Conservation (phyloP, 805 yeast species). For the Kodamaea jinghongensis region DNA sequence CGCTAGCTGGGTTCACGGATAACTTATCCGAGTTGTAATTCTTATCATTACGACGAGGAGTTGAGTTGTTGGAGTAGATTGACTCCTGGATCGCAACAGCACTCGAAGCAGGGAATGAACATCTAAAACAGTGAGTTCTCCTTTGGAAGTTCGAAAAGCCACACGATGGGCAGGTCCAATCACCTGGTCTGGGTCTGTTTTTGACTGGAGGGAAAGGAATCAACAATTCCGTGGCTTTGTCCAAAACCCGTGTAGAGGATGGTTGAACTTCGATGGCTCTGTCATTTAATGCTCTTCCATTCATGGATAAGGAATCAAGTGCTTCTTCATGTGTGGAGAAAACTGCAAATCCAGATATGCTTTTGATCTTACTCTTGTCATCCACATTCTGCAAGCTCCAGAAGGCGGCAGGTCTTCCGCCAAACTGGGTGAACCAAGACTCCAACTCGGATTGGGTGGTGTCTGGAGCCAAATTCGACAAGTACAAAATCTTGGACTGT, state of each 20-base stretch:
- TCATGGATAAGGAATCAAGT: slow-evolving; percentile 68
- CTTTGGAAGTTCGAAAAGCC: slow-evolving; percentile 94
- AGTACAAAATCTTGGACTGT: slow-evolving; percentile 71
- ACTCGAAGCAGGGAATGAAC: slow-evolving; percentile 81
- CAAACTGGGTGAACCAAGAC: slow-evolving; percentile 86
- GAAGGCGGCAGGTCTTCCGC: slow-evolving; percentile 82
- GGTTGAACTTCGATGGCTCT: slow-evolving; percentile 83
- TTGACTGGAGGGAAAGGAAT: slow-evolving; percentile 82
- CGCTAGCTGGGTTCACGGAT: slow-evolving; percentile 13
- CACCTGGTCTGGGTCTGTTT: slow-evolving; percentile 93
- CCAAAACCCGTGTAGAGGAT: slow-evolving; percentile 73
- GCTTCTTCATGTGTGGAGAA: slow-evolving; percentile 87
- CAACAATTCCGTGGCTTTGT: slow-evolving; percentile 76
- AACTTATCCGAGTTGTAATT: slow-evolving; percentile 13
- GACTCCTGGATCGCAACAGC: slow-evolving; percentile 69
- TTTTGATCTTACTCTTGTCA: slow-evolving; percentile 35
- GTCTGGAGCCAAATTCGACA: slow-evolving; percentile 79
- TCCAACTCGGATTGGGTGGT: slow-evolving; percentile 90
- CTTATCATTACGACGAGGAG: slow-evolving; percentile 7
- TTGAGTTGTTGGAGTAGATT: slow-evolving; percentile 32
- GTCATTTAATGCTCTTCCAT: slow-evolving; percentile 74
- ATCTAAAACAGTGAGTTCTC: slow-evolving; percentile 89
- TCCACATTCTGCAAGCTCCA: slow-evolving; percentile 76
- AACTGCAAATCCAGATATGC: slow-evolving; percentile 76
- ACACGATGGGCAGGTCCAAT: slow-evolving; percentile 97